Conservation (phyloP, 1,139 yeast species). For the Pichia sp. region DNA sequence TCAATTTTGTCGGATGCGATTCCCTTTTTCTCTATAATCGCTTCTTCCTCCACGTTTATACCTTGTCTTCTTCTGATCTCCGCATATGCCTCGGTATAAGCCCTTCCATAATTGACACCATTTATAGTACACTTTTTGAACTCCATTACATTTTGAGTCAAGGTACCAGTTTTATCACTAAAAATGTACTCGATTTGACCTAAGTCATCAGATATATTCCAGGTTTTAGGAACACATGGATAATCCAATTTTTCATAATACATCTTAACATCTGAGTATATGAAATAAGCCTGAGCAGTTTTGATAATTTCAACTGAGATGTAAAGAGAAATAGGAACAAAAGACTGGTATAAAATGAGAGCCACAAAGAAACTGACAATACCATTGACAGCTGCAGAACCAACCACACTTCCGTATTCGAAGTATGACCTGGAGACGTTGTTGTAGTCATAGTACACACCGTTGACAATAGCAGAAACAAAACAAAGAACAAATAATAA, state of each 20-base stretch:
- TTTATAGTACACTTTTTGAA: slow-evolving; percentile 87
- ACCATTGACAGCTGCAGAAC: slow-evolving; percentile 73
- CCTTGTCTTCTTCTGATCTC: slow-evolving; percentile 90
- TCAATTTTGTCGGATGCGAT: slow-evolving; percentile 58
- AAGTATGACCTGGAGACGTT: slow-evolving; percentile 60
- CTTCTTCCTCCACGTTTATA: slow-evolving; percentile 66
- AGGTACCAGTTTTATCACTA: slow-evolving; percentile 95
- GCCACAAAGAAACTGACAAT: slow-evolving; percentile 83
- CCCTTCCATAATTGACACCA: slow-evolving; percentile 86
- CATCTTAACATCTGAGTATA: slow-evolving; percentile 82
- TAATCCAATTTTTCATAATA: slow-evolving; percentile 81
- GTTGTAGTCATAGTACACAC: slow-evolving; percentile 55
- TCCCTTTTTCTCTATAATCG: slow-evolving; percentile 53
- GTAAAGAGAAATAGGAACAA: slow-evolving; percentile 92
- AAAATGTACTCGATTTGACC: slow-evolving; percentile 96
- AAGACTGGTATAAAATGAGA: slow-evolving; percentile 79
- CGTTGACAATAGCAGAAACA: slow-evolving; percentile 77
- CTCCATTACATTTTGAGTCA: slow-evolving; percentile 96
- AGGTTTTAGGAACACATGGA: slow-evolving; percentile 93
- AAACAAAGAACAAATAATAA: slow-evolving; percentile 75
- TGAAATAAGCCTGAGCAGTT: slow-evolving; percentile 90
- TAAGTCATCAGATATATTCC: slow-evolving; percentile 96
- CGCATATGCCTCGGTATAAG: slow-evolving; percentile 92
- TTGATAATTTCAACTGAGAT: slow-evolving; percentile 93
- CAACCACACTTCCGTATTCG: slow-evolving; percentile 65